These are phyloP conservation scores for Magnolia changhungtana DNA, from an alignment of 164 flowering plant species.

Conservation along the genomic window DNA sequence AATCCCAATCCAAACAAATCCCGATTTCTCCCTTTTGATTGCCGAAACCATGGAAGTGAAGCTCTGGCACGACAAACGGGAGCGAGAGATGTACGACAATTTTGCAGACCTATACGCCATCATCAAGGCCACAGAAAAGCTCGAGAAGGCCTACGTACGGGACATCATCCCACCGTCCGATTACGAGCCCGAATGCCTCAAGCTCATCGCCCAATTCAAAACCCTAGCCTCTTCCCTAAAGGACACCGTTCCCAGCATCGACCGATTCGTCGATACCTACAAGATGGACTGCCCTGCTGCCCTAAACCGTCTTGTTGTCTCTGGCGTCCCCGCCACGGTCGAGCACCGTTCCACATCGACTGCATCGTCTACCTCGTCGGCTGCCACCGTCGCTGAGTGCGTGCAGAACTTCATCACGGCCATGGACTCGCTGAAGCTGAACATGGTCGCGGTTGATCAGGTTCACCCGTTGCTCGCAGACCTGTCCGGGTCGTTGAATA, in stretches of 20 bases:
- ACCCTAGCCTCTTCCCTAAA: constrained; percentile 67
- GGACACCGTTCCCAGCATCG: constrained; percentile 75
- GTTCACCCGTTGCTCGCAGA: constrained; percentile 82
- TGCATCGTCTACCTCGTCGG: constrained; percentile 48
- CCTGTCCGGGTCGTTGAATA: constrained; percentile 61
- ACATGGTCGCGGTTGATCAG: constrained; percentile 90
- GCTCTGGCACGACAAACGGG: constrained; percentile 94
- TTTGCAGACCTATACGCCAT: constrained; percentile 90
- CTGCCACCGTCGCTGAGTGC: constrained; percentile 85
- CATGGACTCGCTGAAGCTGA: constrained; percentile 86
- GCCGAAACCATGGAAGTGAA: constrained; percentile 68
- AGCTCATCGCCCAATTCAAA: constrained; percentile 83
- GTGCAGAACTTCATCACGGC: constrained; percentile 90
- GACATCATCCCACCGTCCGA: constrained; percentile 60
- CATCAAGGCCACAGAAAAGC: constrained; percentile 86
- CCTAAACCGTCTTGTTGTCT: constrained; percentile 61
- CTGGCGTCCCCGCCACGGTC: constrained; percentile 89
- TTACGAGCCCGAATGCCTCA: constrained; percentile 78
- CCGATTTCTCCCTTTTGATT: background rate
- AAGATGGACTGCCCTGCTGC: constrained; percentile 92
- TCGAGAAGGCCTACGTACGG: constrained; percentile 85
- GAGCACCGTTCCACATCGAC: constrained; percentile 76
- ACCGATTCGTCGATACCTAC: constrained; percentile 79
- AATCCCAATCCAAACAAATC: background rate
- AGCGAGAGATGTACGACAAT: constrained; percentile 92